Evolutionary conservation across 768 basidiomycete species (phyloP), one percentile per base, ranked within the genome.

Genomic region (Podaxis sp.): DNA sequence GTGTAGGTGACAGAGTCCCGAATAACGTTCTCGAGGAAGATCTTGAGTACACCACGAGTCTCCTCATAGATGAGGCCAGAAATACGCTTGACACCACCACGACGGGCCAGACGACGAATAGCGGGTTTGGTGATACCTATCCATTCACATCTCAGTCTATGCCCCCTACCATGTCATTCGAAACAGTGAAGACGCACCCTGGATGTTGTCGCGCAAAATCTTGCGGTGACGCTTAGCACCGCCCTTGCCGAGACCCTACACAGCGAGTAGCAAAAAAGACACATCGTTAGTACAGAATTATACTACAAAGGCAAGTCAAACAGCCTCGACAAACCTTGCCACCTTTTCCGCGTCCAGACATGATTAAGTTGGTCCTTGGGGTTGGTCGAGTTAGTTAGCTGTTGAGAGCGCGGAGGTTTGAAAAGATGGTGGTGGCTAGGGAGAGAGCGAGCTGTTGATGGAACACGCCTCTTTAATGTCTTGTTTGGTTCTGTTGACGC

Each of bases 1-100:
- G 93, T 94, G 81, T 93, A 94, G 69, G 91, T 94, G 67, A 94
- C 91, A n/a, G 90, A 91, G 78, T 93, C 91, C 66, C 90, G 87
- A 76, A 94, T 93, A 74, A 94, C 84, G 69, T 86, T 86, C 76
- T 85, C 83, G 58, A 84, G 76, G 79, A 84, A 84, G 69, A 85
- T 85, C 82, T 90, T 91, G 75, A 90, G 83, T 58, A 90, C 89
- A 78, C 88, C 88, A 70, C 89, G 87, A 58, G 89, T 91, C 80
- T 91, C 89, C 71, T 90, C 89, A 79, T 91, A 90, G 76, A 90
- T 88, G 69, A 89, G 80, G 64, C 87, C 85, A 52, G 83, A 86
- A 70, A 87, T 86, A 84, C 85, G 86, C 81, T 91, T 91, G 72
- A 91, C 89, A 82, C 89, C 89, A 73, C 90, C 90, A 83, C 89